Evolutionary conservation across 306 rosid genomes (phyloP).

Genomic region (Carpinus fangiana): DNA sequence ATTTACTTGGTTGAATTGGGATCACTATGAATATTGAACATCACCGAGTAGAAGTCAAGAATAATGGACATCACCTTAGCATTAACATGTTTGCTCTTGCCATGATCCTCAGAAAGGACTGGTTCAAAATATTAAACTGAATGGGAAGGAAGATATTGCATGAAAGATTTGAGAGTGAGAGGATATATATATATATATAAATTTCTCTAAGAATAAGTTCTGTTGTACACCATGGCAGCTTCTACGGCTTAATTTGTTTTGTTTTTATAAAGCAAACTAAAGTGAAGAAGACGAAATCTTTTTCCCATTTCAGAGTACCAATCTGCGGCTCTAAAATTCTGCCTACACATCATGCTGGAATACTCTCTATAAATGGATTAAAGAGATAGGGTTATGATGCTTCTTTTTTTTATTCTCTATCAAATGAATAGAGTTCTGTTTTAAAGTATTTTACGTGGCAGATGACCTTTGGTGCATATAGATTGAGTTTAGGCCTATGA

Average conservation of each 20-base stretch:
- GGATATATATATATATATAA: no score
- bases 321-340: conserved; percentile 1
- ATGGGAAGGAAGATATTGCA: background rate
- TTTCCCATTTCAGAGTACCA: background rate
- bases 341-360: background rate
- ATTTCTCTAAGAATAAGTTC: background rate
- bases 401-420: background rate
- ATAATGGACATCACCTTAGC: background rate
- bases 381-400: background rate
- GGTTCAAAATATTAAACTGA: background rate
- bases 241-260: no score
- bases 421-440: no score
- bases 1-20: no score
- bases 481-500: no score
- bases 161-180: background rate
- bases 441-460: no score
- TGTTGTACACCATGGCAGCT: background rate
- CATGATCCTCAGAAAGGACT: background rate
- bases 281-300: background rate
- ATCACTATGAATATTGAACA: no score
- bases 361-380: background rate
- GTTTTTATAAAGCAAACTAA: background rate
- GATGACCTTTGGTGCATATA: no score
- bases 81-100: background rate
- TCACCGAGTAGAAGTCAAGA: no score